These are phyloP conservation scores for Diaporthe sp. DNA, from an alignment of 2,329 filamentous ascomycete genomes.

Conservation along the genomic window DNA sequence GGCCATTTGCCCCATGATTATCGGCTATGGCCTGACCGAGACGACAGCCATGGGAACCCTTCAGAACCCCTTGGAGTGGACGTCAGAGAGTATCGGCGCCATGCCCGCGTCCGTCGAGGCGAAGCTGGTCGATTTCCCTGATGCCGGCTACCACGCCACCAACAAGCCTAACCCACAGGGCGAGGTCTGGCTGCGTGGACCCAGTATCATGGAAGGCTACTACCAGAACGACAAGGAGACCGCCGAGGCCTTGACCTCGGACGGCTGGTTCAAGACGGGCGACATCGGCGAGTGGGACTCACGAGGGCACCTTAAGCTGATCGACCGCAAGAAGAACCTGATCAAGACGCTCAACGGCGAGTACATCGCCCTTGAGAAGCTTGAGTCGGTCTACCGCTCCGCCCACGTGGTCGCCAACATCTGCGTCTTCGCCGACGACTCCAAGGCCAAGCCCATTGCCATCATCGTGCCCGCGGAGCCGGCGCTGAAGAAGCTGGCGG, in stretches of 20 bases:
- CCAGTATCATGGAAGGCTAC: constrained; percentile 79
- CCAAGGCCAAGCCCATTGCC: constrained; percentile 67
- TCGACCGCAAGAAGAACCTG: constrained; percentile 91
- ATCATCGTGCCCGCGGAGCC: constrained; percentile 71
- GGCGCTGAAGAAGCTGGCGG: constrained; percentile 67
- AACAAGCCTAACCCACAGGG: constrained; percentile 85
- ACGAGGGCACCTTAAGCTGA: constrained; percentile 79
- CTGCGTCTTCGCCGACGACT: constrained; percentile 67
- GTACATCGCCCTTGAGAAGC: constrained; percentile 86
- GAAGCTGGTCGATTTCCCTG: constrained; percentile 88
- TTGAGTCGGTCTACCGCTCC: constrained; percentile 68
- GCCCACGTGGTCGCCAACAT: constrained; percentile 67
- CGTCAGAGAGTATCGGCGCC: constrained; percentile 79
- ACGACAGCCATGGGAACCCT: constrained; percentile 82
- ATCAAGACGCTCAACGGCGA: constrained; percentile 87
- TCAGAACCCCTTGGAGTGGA: constrained; percentile 85
- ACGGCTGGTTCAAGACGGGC: constrained; percentile 91
- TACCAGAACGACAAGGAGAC: constrained; percentile 86
- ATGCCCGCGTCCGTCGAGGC: constrained; percentile 81
- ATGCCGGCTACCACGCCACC: constrained; percentile 83
- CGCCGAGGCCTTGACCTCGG: constrained; percentile 74
- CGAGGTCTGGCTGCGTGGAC: constrained; percentile 89
- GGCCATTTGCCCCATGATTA: constrained; percentile 91
- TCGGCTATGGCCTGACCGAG: constrained; percentile 89
- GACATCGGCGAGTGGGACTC: constrained; percentile 85